Conservation (phyloP, 73 alveolate genomes). For the Paramecium sonneborni region DNA sequence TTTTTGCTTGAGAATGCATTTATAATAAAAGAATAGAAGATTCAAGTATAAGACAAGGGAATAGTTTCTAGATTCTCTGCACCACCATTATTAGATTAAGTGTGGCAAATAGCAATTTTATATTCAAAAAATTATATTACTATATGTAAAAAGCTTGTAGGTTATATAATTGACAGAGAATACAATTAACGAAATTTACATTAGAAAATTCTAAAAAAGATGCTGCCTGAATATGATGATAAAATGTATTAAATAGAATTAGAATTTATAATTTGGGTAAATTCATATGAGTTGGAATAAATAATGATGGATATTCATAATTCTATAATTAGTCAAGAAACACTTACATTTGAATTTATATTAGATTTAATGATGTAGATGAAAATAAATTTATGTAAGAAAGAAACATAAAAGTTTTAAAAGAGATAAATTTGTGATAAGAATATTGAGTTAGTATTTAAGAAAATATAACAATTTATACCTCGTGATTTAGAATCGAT, state of each 20-base stretch:
- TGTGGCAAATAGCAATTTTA: slow-evolving; percentile 6
- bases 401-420: not conserved
- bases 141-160: not conserved
- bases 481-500: not conserved
- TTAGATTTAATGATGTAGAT: not conserved
- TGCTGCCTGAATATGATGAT: slow-evolving; percentile 6
- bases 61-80: not conserved
- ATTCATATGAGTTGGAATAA: not conserved
- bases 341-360: not conserved
- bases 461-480: not conserved
- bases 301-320: not conserved
- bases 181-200: not conserved
- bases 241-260: not conserved
- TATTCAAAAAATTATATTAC: not conserved
- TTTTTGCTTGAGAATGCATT: slow-evolving; percentile 1
- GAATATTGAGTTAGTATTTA: not conserved
- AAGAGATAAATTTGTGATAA: not conserved
- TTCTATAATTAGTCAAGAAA: not conserved
- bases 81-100: slow-evolving; percentile 6
- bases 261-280: not conserved
- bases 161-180: slow-evolving; percentile 12
- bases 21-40: not conserved
- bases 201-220: not conserved
- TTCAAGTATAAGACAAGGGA: not conserved
- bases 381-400: not conserved